These are phyloP conservation scores for Coccomyxa subellipsoidea DNA, from an alignment of 163 green algal species.

Conservation along the genomic window DNA sequence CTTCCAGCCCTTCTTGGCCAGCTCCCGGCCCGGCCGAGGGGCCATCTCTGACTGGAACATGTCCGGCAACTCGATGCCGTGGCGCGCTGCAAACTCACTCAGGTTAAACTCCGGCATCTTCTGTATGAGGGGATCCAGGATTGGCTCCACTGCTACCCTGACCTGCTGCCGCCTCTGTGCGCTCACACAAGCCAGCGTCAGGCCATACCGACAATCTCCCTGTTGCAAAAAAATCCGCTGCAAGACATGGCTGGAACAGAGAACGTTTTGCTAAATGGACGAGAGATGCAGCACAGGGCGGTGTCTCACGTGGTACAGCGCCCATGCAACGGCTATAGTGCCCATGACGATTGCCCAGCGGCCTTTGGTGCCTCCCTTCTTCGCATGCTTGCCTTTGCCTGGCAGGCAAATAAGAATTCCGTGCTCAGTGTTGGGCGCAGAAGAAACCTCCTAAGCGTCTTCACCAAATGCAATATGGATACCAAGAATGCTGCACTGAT, in stretches of 20 bases:
- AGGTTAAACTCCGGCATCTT: not conserved
- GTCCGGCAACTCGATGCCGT: not conserved
- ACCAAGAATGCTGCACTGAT: too few relatives aligned
- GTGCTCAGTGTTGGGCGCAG: too few relatives aligned
- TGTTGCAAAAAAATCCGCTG: too few relatives aligned
- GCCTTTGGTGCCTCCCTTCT: not conserved
- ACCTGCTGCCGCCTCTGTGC: not conserved
- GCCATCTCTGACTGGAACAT: constrained; percentile 1
- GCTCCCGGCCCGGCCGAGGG: constrained; percentile 1
- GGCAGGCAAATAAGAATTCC: too few relatives aligned
- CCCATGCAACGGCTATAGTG: not conserved
- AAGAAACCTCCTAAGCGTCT: too few relatives aligned
- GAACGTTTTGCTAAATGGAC: too few relatives aligned
- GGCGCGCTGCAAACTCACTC: not conserved
- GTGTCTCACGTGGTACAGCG: not conserved
- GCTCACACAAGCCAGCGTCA: too few relatives aligned
- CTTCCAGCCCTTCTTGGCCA: constrained; percentile 7
- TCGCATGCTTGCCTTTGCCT: not conserved
- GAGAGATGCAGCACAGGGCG: not conserved
- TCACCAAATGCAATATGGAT: too few relatives aligned
- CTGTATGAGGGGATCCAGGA: not conserved
- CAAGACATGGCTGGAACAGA: too few relatives aligned
- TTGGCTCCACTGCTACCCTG: not conserved
- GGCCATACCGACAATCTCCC: too few relatives aligned
- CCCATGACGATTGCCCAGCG: not conserved